Evolutionary conservation across 164 flowering plant species (phyloP), one percentile per base, ranked within the genome.

Genomic region (Buxus sempervirens): DNA sequence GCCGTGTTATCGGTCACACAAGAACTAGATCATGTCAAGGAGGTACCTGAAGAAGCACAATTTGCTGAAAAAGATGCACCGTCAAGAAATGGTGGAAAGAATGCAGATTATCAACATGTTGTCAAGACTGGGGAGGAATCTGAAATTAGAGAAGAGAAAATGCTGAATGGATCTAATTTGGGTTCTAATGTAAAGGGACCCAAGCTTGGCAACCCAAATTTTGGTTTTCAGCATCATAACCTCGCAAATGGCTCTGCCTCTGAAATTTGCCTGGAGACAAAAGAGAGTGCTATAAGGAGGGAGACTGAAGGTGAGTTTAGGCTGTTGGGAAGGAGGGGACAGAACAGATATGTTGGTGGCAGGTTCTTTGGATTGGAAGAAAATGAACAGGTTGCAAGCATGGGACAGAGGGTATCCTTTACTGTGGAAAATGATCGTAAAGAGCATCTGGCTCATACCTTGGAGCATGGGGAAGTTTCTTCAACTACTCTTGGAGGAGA

Each of bases 271-370:
- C 21, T 62, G 3, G 92, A 88, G 51, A 5, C 79, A 15, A 91
- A 86, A 71, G 98, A 86, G 69, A 93, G 95, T 78, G 98, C 97
- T 16, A 96, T 96, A 70, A 83, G 93, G 75, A 83, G 99, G 72
- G 99, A 96, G 72, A 96, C 99, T 25, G 99, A 96, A 82, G 93
- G 99, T 13, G 99, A 96, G 26, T 96, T 90, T 74, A 80, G 99
- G 74, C 76, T 93, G 55, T 58, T 96, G 72, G 98, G 90, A 21
- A 77, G 89, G 75, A 85, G 96, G 69, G 96, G 83, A 76, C 84
- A 83, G 53, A 84, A 75, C 45, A 80, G 79, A 69, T 77, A 72
- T 73, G 76, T 70, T 69, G 89, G 89, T 36, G 87, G 97, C 22
- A 88, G 96, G 69, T 79, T 88, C 65, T 87, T 85, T 56, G 91